Evolutionary conservation across 1,284 basidiomycete species (phyloP).

Genomic region (Ceratobasidium sp.): DNA sequence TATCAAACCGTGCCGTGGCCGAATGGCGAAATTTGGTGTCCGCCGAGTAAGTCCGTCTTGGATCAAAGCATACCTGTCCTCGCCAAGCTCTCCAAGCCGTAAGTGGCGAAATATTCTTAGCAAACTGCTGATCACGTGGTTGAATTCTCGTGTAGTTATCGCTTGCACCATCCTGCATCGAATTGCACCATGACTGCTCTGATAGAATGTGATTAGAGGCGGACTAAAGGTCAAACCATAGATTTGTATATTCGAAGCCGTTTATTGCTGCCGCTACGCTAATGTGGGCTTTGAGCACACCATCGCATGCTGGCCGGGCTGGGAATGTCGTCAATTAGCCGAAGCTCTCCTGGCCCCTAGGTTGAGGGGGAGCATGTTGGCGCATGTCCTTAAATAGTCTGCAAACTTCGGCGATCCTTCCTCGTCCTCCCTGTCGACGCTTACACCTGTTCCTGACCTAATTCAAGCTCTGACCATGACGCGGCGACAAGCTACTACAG

Average conservation of each 20-base stretch:
- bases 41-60: not conserved
- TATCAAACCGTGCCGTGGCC: not conserved
- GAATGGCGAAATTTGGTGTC: not conserved
- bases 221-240: not conserved
- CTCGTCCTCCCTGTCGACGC: not conserved
- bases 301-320: not conserved
- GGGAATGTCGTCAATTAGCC: slow-evolving; percentile 13
- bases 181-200: slow-evolving; percentile 2
- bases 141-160: slow-evolving; percentile 8
- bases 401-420: not conserved
- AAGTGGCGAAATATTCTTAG: not conserved
- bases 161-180: slow-evolving; percentile 29
- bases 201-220: not conserved
- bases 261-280: not conserved
- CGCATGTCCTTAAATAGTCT: not conserved
- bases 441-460: not conserved
- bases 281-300: slow-evolving; percentile 24
- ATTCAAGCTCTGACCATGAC: not conserved
- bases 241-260: not conserved
- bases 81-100: not conserved
- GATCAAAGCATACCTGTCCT: not conserved
- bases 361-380: not conserved
- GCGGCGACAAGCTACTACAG: not conserved
- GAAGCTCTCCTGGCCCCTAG: not conserved
- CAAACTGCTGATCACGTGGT: not conserved